A percentile compares a stretch with the other conserved stretches of the same genome.
These are phyloP conservation scores for Heterobasidion irregulare DNA, from an alignment of 1,284 basidiomycete species.

Conservation along the genomic window DNA sequence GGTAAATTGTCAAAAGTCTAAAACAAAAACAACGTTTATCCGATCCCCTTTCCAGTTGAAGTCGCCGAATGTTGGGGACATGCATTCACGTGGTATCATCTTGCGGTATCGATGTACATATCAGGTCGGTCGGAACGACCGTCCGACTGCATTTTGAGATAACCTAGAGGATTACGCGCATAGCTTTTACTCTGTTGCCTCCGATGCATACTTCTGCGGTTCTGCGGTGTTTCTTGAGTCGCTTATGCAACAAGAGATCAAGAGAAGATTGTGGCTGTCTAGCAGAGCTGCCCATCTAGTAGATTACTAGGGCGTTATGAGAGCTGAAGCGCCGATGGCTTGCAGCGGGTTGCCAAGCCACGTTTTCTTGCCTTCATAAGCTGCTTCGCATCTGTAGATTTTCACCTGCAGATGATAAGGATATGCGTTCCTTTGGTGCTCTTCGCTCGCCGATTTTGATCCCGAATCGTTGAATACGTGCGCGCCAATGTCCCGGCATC, in stretches of 20 bases:
- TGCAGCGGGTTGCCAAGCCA: neutral
- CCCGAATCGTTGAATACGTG: neutral
- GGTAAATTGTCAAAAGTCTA: conserved; percentile 15
- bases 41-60: neutral
- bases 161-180: neutral
- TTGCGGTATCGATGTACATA: conserved; percentile 5
- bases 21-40: conserved; percentile 9
- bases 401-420: neutral
- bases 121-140: conserved; percentile 1
- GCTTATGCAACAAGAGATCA: too few species aligned
- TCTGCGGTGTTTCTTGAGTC: too few species aligned
- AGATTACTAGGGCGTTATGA: too few species aligned
- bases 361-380: too few species aligned
- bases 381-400: too few species aligned
- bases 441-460: neutral
- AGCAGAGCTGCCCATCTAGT: too few species aligned
- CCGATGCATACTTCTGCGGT: too few species aligned
- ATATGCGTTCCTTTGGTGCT: neutral
- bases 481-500: neutral
- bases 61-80: conserved; percentile 4
- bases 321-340: too few species aligned
- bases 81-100: conserved; percentile 6
- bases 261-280: too few species aligned
- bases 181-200: too few species aligned
- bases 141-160: conserved; percentile 7